A percentile compares a stretch with the other conserved stretches of the same genome.
These are phyloP conservation scores for Ophiostoma ips DNA, from an alignment of 2,329 filamentous ascomycete species.

Conservation along the genomic window DNA sequence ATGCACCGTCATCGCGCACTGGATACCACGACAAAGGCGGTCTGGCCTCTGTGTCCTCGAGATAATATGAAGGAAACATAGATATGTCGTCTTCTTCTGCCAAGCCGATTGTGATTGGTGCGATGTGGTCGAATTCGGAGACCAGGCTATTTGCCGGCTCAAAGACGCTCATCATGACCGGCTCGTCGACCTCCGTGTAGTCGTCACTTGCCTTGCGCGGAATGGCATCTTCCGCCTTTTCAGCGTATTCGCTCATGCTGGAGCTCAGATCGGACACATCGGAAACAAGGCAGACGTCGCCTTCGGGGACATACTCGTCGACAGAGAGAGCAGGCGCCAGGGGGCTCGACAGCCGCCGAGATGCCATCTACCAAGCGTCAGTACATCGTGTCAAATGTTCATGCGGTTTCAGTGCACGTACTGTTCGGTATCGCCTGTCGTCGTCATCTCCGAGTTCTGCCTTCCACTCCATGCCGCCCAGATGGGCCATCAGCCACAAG, in stretches of 20 bases:
- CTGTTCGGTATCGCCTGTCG: too few species aligned
- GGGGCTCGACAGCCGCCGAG: conserved; percentile 4
- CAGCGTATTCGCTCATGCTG: conserved; percentile 4
- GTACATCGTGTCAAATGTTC: neutral
- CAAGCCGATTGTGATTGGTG: too few species aligned
- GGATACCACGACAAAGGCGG: too few species aligned
- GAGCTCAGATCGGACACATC: conserved; percentile 12
- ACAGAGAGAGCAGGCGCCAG: conserved; percentile 1
- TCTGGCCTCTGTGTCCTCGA: too few species aligned
- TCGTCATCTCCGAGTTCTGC: neutral
- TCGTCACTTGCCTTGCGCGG: neutral
- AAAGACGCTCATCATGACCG: neutral
- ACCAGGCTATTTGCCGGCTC: neutral
- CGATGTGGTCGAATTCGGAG: too few species aligned
- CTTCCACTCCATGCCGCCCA: neutral
- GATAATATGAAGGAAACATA: too few species aligned
- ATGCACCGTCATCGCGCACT: too few species aligned
- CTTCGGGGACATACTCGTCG: conserved; percentile 3
- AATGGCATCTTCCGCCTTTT: conserved; percentile 4
- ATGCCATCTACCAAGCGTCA: neutral
- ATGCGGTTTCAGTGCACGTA: too few species aligned
- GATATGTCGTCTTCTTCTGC: too few species aligned
- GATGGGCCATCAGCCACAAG: neutral
- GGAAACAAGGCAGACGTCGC: conserved; percentile 7
- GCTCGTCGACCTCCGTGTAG: neutral